A percentile compares a stretch with the other conserved stretches of the same genome.
Conservation (phyloP, 352 stramenopile species). For the Pythium guiyangense region DNA sequence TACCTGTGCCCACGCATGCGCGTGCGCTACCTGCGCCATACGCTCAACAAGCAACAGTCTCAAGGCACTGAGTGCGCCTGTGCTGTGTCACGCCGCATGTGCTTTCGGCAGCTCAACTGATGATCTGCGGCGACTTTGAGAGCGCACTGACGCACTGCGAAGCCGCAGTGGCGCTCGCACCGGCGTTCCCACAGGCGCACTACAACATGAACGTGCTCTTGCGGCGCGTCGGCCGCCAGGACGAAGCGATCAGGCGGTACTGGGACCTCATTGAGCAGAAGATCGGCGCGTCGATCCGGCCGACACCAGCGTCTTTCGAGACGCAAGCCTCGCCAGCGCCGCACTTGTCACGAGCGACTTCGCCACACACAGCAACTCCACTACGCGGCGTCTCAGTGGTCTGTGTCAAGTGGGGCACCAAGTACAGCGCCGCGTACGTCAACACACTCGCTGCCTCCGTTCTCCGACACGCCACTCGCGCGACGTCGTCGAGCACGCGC, state of each 20-base stretch:
- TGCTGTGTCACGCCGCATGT: background rate
- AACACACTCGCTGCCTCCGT: slow-evolving; percentile 61
- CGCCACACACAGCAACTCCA: slow-evolving; percentile 34
- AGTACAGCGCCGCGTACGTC: slow-evolving; percentile 80
- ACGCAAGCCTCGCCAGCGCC: slow-evolving; percentile 83
- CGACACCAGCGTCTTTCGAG: slow-evolving; percentile 73
- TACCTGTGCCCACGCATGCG: background rate
- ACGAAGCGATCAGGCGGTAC: slow-evolving; percentile 38
- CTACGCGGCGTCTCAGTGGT: slow-evolving; percentile 34
- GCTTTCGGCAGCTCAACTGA: slow-evolving; percentile 26
- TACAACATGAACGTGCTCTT: slow-evolving; percentile 66
- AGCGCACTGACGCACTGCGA: slow-evolving; percentile 34
- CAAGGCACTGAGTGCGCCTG: background rate
- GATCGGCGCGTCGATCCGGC: slow-evolving; percentile 38
- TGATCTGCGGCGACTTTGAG: slow-evolving; percentile 24
- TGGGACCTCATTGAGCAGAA: slow-evolving; percentile 78
- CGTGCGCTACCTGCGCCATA: background rate
- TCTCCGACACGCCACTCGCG: slow-evolving; percentile 18
- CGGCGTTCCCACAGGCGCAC: slow-evolving; percentile 31
- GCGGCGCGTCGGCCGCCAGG: slow-evolving; percentile 36
- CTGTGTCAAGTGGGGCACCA: slow-evolving; percentile 86
- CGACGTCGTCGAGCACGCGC: background rate
- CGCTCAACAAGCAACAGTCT: background rate
- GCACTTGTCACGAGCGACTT: slow-evolving; percentile 92
- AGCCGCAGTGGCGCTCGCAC: slow-evolving; percentile 24